phyloP scores from a whole-genome alignment of 768 basidiomycete genomes.

The Coprinopsis sp. region DNA sequence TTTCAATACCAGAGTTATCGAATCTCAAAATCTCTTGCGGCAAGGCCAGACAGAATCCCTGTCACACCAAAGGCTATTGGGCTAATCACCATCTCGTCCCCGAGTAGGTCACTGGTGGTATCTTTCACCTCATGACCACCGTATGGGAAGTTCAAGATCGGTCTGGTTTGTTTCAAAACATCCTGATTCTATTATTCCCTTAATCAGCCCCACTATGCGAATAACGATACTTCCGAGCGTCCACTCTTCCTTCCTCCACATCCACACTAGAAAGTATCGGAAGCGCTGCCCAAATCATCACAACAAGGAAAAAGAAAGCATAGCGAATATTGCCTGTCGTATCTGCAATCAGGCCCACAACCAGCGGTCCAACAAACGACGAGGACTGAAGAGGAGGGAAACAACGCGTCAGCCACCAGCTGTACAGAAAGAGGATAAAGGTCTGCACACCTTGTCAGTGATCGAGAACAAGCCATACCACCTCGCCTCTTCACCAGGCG shows the following conservation, averaged over 20 bases:
- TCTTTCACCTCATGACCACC: too few species aligned
- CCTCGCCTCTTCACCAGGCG: slow-evolving; percentile 82
- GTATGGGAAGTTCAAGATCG: too few species aligned
- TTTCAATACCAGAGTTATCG: too few species aligned
- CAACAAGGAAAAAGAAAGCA: slow-evolving; percentile 82
- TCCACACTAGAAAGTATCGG: slow-evolving; percentile 73
- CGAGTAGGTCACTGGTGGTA: too few species aligned
- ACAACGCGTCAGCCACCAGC: background rate
- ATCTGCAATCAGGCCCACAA: slow-evolving; percentile 87
- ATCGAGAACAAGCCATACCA: slow-evolving; percentile 90
- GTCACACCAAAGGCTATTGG: too few species aligned
- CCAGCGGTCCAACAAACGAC: slow-evolving; percentile 86
- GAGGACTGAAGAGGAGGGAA: slow-evolving; percentile 54
- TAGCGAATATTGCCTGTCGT: slow-evolving; percentile 88
- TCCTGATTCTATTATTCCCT: too few species aligned
- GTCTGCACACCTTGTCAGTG: slow-evolving; percentile 81
- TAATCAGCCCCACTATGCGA: background rate
- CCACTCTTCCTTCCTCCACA: slow-evolving; percentile 56
- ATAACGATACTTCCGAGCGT: slow-evolving; percentile 39
- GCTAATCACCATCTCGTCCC: too few species aligned
- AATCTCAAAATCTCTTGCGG: too few species aligned
- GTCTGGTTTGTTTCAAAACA: too few species aligned
- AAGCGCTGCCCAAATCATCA: slow-evolving; percentile 77
- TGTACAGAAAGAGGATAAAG: slow-evolving; percentile 1
- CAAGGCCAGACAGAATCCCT: too few species aligned